Base-by-base conservation (phyloP, 306 rosid species). In the Malus asiatica region DNA sequence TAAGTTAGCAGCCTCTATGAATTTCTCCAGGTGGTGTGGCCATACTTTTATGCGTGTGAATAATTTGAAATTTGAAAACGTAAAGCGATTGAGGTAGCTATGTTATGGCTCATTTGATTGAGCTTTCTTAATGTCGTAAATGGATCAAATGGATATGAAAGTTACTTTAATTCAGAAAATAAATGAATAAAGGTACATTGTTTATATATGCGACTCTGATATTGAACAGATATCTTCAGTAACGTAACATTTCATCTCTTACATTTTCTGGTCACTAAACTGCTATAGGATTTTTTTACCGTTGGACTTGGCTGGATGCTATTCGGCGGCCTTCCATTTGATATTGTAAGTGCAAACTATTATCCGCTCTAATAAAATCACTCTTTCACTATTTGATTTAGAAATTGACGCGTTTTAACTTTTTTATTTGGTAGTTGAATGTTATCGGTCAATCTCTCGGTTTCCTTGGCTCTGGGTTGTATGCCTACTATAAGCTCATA, bases 261-360 rank as follows among this genome's bases (percentile, higher is more conserved):
- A 42, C 45, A 9, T 38, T 51, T 51, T 15, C 55, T 51, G 55
- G 8, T 51, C 62, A 38, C 9, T 60, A 20, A 16, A 42, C 38
- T 60, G 57, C 30, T 68, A 0, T 74, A 91, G 98, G 97, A 94
- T 91, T 74, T 91, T 35, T 92, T 94, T 81, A 94, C 98, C 30
- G 88, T 91, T 73, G 93, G 97, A 38, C 85, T 94, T 80, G 98
- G 98, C 73, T 94, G 98, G 98, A 75, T 88, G 58, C 60, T 94
- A 57, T 94, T 94, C 78, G 98, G 97, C 44, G 95, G 98, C 80
- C 97, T 94, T 71, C 96, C 95, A 33, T 92, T 86, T 77, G 91
- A 88, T 63, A 29, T 83, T 27, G 91, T 85, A 83, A 88, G 91
- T 83, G 66, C 14, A 29, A 66, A 40, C 61, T 30, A 4, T 23